Evolutionary conservation across 352 stramenopile species (phyloP), one percentile per base, ranked within the genome.

Genomic region (Pythium monospermum): DNA sequence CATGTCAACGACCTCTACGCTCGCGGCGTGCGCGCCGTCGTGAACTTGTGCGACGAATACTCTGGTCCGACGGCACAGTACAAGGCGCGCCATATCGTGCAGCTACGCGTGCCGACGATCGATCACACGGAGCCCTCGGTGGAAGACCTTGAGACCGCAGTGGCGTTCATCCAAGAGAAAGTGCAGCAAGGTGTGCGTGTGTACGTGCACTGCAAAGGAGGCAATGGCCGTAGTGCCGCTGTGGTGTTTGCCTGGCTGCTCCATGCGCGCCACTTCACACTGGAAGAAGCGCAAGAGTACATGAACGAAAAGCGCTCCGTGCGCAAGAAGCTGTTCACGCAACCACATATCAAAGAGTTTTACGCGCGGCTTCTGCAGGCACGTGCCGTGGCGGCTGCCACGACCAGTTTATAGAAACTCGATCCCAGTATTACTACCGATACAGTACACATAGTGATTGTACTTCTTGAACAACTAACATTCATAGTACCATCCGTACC

Each of bases 41-140:
- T 98, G 30, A 98, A 98, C 52, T 75, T 98, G 53, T 98, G 94
- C 61, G 92, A 98, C 56, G 95, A 98, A 69, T 98, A 98, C 60
- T 38, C 52, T 2, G 95, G 95, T 0, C 95, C 95, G 3, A 49
- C 86, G 18, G 57, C 64, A 19, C 73, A 91, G 44, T 98, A 98
- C 73, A 66, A 76, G 46, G 75, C 84, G 49, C 60, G 90, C 8
- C 79, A 90, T 42, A 96, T 97, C n/a, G 61, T 83, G 36, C 81
- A 98, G 41, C 72, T 98, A 13, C 73, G 76, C 28, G 65, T 98
- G 1, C 91, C 84, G 4, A 98, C 92, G 6, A 88, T 97, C 6
- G 85, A 96, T 71, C 84, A 95, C 64, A 82, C 61, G 10, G 85
- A 96, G 57, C 85, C 85, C 18, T 80, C 77, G 2, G 49, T 94